Conservation (phyloP, 495 filamentous ascomycete genomes). For the Podospora pseudoanserina region DNA sequence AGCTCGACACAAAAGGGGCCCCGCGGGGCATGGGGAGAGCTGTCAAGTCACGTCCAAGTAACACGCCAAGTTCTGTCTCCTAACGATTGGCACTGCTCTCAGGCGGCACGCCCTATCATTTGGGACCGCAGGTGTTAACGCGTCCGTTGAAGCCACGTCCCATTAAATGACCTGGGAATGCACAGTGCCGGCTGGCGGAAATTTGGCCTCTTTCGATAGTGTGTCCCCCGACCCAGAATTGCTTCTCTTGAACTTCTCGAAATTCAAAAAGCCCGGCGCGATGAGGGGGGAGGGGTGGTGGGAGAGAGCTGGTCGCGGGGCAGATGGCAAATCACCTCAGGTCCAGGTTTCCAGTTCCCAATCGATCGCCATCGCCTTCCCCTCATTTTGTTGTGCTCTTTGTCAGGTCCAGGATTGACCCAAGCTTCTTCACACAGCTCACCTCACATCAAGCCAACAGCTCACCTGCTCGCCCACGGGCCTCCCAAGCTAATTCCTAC, state of each 20-base stretch:
- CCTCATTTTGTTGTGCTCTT: not conserved
- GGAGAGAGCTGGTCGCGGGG: not conserved
- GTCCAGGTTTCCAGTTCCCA: too few species aligned
- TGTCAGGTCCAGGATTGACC: not conserved
- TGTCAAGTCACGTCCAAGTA: conserved; percentile 8
- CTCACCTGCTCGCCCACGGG: not conserved
- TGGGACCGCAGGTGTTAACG: conserved; percentile 7
- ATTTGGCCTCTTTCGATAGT: conserved; percentile 6
- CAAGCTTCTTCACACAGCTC: not conserved
- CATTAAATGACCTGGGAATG: not conserved
- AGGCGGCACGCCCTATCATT: conserved; percentile 1
- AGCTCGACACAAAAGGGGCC: conserved; percentile 10
- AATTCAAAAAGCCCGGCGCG: not conserved
- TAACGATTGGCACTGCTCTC: conserved; percentile 8
- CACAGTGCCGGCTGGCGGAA: conserved; percentile 11
- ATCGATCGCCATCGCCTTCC: not conserved
- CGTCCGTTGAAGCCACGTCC: conserved; percentile 17
- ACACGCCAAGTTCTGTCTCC: conserved; percentile 7
- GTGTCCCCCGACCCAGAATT: not conserved
- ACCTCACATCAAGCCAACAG: not conserved
- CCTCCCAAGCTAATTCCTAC: not conserved
- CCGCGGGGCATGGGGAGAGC: conserved; percentile 25
- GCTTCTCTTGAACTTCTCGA: not conserved
- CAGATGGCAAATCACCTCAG: not conserved
- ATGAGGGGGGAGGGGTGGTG: too few species aligned